Conservation (phyloP, 2,329 filamentous ascomycete species). For the Tolypocladium paradoxum region DNA sequence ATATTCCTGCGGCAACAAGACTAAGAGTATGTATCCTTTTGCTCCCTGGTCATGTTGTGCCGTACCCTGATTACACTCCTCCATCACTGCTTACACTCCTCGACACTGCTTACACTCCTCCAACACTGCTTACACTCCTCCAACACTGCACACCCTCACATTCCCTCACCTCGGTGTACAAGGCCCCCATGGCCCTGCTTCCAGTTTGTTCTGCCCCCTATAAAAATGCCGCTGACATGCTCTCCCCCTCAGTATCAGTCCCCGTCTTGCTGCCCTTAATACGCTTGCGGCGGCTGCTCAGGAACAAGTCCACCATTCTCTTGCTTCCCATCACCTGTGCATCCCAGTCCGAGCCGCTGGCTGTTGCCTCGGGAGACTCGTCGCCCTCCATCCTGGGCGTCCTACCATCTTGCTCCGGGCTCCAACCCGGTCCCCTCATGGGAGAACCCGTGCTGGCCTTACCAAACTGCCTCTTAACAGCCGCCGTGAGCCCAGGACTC, state of each 20-base stretch:
- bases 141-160: background rate
- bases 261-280: conserved; percentile 22
- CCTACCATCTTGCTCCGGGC: background rate
- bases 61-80: background rate
- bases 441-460: background rate
- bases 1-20: background rate
- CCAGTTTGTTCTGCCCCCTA: conserved; percentile 3
- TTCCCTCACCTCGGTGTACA: background rate
- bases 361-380: no score
- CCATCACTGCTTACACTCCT: background rate
- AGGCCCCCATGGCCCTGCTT: background rate
- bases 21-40: background rate
- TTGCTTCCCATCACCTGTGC: conserved; percentile 32
- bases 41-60: background rate
- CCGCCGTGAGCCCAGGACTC: conserved; percentile 15
- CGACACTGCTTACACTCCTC: background rate
- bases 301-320: conserved; percentile 43
- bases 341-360: conserved; percentile 10
- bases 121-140: no score
- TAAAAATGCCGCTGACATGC: conserved; percentile 20
- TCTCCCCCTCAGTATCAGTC: conserved; percentile 12
- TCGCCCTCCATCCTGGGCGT: background rate
- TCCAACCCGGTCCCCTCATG: background rate
- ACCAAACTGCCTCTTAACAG: conserved; percentile 7
- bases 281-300: conserved; percentile 35